Evolutionary conservation across 139 green algal genomes (phyloP), one percentile per base, ranked within the genome.

Genomic region (Klebsormidium nitens): DNA sequence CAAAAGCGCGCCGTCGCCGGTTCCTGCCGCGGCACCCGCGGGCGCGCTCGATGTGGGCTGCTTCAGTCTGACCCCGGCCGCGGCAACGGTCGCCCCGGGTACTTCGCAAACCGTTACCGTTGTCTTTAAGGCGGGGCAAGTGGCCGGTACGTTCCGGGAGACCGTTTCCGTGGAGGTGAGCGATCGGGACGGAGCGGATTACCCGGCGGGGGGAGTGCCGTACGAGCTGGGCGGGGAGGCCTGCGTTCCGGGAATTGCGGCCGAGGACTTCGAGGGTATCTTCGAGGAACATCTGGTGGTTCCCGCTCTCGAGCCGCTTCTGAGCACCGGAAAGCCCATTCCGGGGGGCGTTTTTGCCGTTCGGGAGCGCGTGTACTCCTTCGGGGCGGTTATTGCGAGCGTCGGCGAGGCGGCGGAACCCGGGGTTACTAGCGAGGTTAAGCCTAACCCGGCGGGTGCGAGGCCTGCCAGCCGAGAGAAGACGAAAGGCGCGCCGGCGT

Each of bases 211-310:
- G 4, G 87, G 87, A 34, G 86, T 92, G 31, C 72, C 77, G 0
- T 89, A 90, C 66, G 84, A 90, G 68, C 49, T 92, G 1, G 69
- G 59, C 0, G 88, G 86, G 17, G 88, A 94, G 75, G 84, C 70
- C 14, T 91, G 87, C 77, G 90, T 94, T 37, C 81, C 77, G 39
- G 84, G 88, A 38, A 91, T 94, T 59, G 79, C 87, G 39, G 56
- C 83, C 1, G 37, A 79, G 1, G 85, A 89, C 77, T 60, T 89
- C 8, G 70, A 64, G 3, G 62, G 79, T 34, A 91, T 94, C 63
- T 94, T 94, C 77, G 88, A 94, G 79, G 88, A 94, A 86, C 87
- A 92, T 67, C 69, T 66, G 29, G 71, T 94, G 36, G 71, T 78
- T 1, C 55, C 38, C 32, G 40, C 66, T 11, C 72, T 92, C 55